Conservation (phyloP, 805 yeast species). For the Saturnispora dispora region DNA sequence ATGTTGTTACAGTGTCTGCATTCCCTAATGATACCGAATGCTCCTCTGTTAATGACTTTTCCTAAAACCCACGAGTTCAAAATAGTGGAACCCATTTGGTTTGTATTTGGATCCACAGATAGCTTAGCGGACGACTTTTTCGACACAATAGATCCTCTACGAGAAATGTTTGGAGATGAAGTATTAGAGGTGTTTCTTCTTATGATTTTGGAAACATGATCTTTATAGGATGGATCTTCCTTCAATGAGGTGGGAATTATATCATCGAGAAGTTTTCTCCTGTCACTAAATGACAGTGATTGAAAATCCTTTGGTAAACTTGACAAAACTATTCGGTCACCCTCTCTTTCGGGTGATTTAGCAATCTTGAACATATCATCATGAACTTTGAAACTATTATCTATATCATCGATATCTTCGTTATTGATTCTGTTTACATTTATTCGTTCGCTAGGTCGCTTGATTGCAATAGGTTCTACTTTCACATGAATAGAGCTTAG, state of each 20-base stretch:
- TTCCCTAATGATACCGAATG: conserved; percentile 72
- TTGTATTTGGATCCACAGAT: conserved; percentile 20
- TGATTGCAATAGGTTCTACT: conserved; percentile 25
- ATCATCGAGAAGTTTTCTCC: conserved; percentile 30
- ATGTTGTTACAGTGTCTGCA: conserved; percentile 15
- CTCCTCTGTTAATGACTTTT: conserved; percentile 75
- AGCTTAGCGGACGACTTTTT: conserved; percentile 17
- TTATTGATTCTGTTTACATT: not conserved
- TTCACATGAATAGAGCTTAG: conserved; percentile 16
- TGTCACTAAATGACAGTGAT: conserved; percentile 44
- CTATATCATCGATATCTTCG: not conserved
- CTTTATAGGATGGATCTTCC: conserved; percentile 23
- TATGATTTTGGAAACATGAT: conserved; percentile 25
- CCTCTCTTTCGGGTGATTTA: conserved; percentile 28
- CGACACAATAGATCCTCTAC: conserved; percentile 5
- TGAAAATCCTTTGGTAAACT: conserved; percentile 41
- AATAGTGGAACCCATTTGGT: conserved; percentile 62
- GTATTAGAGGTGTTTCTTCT: conserved; percentile 20
- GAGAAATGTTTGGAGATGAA: conserved; percentile 6
- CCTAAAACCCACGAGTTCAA: conserved; percentile 50
- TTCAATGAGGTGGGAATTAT: conserved; percentile 22
- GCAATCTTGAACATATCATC: conserved; percentile 20
- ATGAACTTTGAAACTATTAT: conserved; percentile 12
- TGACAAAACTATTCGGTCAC: conserved; percentile 34
- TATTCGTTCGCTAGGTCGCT: not conserved